Base-by-base conservation (phyloP, 1,139 yeast genomes). In the Casaregolazyma suthepensis region DNA sequence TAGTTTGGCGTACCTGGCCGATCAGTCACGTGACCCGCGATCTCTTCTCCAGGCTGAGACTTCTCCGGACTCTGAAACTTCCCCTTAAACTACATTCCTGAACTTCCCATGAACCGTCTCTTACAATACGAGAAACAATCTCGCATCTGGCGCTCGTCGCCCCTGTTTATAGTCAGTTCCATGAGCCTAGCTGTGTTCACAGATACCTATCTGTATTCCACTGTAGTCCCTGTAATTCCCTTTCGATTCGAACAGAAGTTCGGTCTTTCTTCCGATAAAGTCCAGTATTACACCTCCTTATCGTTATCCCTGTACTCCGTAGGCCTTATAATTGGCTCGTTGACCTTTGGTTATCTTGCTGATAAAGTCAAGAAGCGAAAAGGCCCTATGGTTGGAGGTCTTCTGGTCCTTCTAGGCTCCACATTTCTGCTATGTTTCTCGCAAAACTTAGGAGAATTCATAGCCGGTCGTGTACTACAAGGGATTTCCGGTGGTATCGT, bases 401-500 rank as follows among this genome's bases (percentile, higher is more conserved):
- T 70, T 46, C 38, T 62, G 5, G 59, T 67, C 18, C 57, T 71
- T 19, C 55, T 66, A 22, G 72, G 64, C 1, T 60, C 71, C 5
- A 68, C 72, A 0, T 49, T 65, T 12, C 59, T 70, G 48, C 58
- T 69, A 17, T 62, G 65, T 45, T 56, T 70, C 35, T 61, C 71
- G n/a, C 57, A 54, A 20, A 56, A 62, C 1, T 51, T 66, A 35
- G 62, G 62, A 46, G 52, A 67, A 46, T 69, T 66, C 53, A 59
- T 65, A 52, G 60, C 66, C 44, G 73, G 72, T 35, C 62, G 74
- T 29, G 54, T 67, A 15, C 47, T 71, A 20, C 72, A 70, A 51
- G 73, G 74, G 2, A 40, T 67, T 1, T 63, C 72, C 29, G 71
- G 67, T n/a, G 69, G 69, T n/a, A 60, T 68, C 4, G 71, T 69